phyloP scores from a whole-genome alignment of 306 rosid species.

The Acacia acuminata region DNA sequence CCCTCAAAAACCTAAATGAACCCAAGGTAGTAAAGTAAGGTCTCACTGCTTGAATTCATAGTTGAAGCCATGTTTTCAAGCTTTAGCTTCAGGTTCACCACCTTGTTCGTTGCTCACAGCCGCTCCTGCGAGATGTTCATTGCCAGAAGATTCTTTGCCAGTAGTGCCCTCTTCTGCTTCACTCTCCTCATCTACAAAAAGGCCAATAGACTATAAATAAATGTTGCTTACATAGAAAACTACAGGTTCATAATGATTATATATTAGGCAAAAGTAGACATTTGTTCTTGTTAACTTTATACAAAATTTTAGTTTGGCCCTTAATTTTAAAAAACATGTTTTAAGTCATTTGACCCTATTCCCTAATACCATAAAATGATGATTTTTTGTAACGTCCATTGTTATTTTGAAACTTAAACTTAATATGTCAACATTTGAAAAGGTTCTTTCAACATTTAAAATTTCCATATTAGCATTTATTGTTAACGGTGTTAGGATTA shows the following conservation, averaged over 20 bases:
- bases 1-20: constrained; percentile 13
- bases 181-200: constrained; percentile 41
- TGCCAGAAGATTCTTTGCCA: constrained; percentile 31
- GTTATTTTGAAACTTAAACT: too few species aligned
- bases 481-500: too few species aligned
- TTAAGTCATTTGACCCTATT: too few species aligned
- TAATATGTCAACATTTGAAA: too few species aligned
- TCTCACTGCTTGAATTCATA: constrained; percentile 18
- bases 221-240: background rate
- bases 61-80: constrained; percentile 19
- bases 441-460: too few species aligned
- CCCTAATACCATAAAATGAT: too few species aligned
- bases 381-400: too few species aligned
- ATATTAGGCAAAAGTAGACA: background rate
- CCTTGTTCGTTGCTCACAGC: background rate
- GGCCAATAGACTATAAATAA: constrained; percentile 3
- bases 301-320: too few species aligned
- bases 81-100: constrained; percentile 29
- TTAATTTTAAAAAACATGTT: too few species aligned
- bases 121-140: constrained; percentile 26
- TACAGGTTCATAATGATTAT: background rate
- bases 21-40: constrained; percentile 4
- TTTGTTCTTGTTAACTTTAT: too few species aligned
- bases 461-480: too few species aligned
- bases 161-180: constrained; percentile 34